Base-by-base conservation (phyloP, 306 rosid species). In the Pyrus bretschneideri region DNA sequence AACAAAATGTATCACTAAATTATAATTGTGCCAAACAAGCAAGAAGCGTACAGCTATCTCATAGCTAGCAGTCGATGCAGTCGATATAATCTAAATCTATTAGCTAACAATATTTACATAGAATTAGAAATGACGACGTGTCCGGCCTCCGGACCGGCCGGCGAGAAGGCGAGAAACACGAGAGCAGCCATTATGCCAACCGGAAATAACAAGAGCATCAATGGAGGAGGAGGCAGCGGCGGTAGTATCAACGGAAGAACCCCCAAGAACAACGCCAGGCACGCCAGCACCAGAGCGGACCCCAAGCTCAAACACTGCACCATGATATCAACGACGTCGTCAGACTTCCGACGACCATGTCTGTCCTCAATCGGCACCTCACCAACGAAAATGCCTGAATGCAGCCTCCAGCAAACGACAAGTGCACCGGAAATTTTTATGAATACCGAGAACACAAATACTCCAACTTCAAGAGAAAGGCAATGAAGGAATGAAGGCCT, bases 181-280 rank as follows among this genome's bases (percentile, higher is more conserved):
- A 91, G 94, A 51, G 94, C 94, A 9, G 89, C 94, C 97, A 91
- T 85, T 55, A 91, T 80, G 44, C 92, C 90, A 6, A 91, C 89
- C 11, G 97, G 94, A 35, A 91, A 91, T 82, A 91, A 82, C 22
- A 91, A 83, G 7, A 91, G 76, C 60, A 88, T 81, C 81, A 91
- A 10, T 15, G 93, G 95, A 59, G 95, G 97, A 15, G 93, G 97
- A 2, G 97, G 97, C 6, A 91, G 76, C 75, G 95, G 97, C 46
- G 97, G 97, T 31, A 89, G 49, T 45, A 89, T 46, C 44, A 89
- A 76, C 64, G 97, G 97, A 30, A 91, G 73, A 1, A 91, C 76
- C 35, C 86, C 87, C 97, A 91, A 86, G 3, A 89, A 91, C 3
- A 82, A 88, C 10, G 94, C 86, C 11, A 91, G 67, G 35, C 77